Percentiles rank a stretch among this genome's conserved stretches.
Conservation (phyloP, 2,329 filamentous ascomycete genomes). For the Cryphonectria carpinicola region DNA sequence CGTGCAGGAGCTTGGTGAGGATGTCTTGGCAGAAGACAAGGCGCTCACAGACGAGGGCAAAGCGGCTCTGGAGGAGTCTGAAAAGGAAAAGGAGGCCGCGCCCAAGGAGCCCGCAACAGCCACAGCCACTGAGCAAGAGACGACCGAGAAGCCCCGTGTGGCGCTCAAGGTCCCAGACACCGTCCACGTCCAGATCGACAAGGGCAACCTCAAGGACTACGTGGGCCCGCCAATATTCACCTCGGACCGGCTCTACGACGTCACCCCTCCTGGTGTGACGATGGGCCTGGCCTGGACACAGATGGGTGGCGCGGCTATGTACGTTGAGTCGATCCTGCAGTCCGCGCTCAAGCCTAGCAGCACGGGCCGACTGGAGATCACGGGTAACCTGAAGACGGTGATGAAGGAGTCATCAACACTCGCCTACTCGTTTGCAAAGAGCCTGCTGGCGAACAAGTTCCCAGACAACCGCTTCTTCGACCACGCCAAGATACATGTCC, state of each 20-base stretch:
- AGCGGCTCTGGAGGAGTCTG: slow-evolving; percentile 70
- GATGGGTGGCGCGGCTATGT: slow-evolving; percentile 94
- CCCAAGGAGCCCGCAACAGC: slow-evolving; percentile 37
- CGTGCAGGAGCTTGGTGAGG: slow-evolving; percentile 89
- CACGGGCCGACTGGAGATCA: slow-evolving; percentile 82
- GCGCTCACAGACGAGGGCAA: slow-evolving; percentile 87
- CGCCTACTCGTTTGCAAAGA: slow-evolving; percentile 94
- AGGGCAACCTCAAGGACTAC: slow-evolving; percentile 93
- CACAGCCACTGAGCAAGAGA: slow-evolving; percentile 59
- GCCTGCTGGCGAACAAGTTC: slow-evolving; percentile 81
- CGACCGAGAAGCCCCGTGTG: slow-evolving; percentile 72
- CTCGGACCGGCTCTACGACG: slow-evolving; percentile 91
- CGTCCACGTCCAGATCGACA: slow-evolving; percentile 84
- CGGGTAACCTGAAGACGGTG: slow-evolving; percentile 90
- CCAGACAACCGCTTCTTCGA: slow-evolving; percentile 95
- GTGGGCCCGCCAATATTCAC: slow-evolving; percentile 96
- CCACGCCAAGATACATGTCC: slow-evolving; percentile 90
- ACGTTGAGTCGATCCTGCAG: slow-evolving; percentile 95
- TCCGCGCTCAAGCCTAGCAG: slow-evolving; percentile 75
- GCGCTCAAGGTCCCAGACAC: slow-evolving; percentile 82
- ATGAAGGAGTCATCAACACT: slow-evolving; percentile 98
- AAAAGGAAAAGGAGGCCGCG: slow-evolving; percentile 61
- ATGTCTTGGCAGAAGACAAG: slow-evolving; percentile 76
- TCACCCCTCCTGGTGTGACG: slow-evolving; percentile 88
- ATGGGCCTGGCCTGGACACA: slow-evolving; percentile 99